A percentile compares a stretch with the other conserved stretches of the same genome.
phyloP scores from a whole-genome alignment of 2,329 filamentous ascomycete genomes.

The Pseudohalonectria lignicola region DNA sequence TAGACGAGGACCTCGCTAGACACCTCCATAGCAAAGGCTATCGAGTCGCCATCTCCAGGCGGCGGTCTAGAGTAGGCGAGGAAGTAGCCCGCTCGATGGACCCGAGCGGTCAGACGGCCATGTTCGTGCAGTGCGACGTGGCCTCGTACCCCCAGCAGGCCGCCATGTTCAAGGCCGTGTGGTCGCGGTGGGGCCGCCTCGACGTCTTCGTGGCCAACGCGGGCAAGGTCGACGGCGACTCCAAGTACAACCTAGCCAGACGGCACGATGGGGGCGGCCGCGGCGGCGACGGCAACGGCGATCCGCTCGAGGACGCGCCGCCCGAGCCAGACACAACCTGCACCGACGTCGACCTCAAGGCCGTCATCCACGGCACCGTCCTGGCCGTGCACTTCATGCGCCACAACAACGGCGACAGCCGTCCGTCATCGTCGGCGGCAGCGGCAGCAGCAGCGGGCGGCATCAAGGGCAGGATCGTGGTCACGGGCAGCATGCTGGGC shows the following conservation, averaged over 20 bases:
- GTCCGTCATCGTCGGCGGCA: no score
- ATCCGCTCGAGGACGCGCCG: slow-evolving; percentile 3
- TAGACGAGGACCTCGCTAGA: slow-evolving; percentile 2
- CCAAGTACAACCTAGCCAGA: slow-evolving; percentile 21
- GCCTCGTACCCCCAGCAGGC: slow-evolving; percentile 32
- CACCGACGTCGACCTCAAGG: slow-evolving; percentile 40
- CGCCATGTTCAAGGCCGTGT: slow-evolving; percentile 27
- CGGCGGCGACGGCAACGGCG: no score
- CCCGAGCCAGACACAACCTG: slow-evolving; percentile 29
- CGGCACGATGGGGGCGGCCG: no score
- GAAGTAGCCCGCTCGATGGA: slow-evolving; percentile 6
- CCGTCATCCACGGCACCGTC: slow-evolving; percentile 35
- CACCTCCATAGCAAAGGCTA: slow-evolving; percentile 5
- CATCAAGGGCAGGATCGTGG: no score
- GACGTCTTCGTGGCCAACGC: slow-evolving; percentile 39
- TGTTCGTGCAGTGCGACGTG: slow-evolving; percentile 33
- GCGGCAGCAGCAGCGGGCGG: no score
- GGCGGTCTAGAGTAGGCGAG: slow-evolving; percentile 3
- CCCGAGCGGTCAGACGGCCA: slow-evolving; percentile 14
- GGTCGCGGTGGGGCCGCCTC: slow-evolving; percentile 29
- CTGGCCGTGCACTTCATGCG: slow-evolving; percentile 43
- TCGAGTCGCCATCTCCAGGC: slow-evolving; percentile 5
- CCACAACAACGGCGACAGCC: slow-evolving; percentile 23
- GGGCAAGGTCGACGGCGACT: slow-evolving; percentile 33
- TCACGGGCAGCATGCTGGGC: slow-evolving; percentile 30